Evolutionary conservation across 78 protist genomes (phyloP).

Genomic region (Polysphondylium violaceum): DNA sequence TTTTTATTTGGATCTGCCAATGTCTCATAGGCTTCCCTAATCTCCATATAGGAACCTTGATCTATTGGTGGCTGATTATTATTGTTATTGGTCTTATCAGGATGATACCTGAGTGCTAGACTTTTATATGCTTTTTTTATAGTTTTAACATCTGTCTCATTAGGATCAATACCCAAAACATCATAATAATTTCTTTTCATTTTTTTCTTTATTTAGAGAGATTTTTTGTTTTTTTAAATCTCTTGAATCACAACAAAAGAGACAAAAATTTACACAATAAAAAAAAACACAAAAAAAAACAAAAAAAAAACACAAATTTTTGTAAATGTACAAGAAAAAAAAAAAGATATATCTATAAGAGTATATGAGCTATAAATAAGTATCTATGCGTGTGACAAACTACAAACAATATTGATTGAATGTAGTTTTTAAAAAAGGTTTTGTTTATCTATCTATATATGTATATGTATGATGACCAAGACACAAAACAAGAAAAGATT

Average conservation of each 20-base stretch:
- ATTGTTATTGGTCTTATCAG: slow-evolving; percentile 1
- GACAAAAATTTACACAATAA: too few relatives aligned
- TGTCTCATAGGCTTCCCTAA: slow-evolving; percentile 24
- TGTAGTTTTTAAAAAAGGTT: too few relatives aligned
- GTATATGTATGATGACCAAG: not conserved
- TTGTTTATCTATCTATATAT: not conserved
- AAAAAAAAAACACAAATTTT: too few relatives aligned
- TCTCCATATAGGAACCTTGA: not conserved
- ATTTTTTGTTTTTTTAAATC: too few relatives aligned
- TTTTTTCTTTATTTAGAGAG: too few relatives aligned
- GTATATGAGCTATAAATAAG: too few relatives aligned
- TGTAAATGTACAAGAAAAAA: too few relatives aligned
- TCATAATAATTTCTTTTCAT: slow-evolving; percentile 30
- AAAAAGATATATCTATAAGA: too few relatives aligned
- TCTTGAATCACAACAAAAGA: too few relatives aligned
- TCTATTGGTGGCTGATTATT: not conserved
- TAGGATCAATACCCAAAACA: slow-evolving; percentile 12
- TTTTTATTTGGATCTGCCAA: slow-evolving; percentile 18
- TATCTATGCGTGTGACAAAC: too few relatives aligned
- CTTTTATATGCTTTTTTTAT: slow-evolving; percentile 56
- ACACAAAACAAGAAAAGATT: not conserved
- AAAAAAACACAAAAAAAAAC: too few relatives aligned
- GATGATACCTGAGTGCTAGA: slow-evolving; percentile 68
- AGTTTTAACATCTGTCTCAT: slow-evolving; percentile 14
- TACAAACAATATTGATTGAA: too few relatives aligned